phyloP scores from a whole-genome alignment of 1,139 yeast species.

The Hansenula anomala region DNA sequence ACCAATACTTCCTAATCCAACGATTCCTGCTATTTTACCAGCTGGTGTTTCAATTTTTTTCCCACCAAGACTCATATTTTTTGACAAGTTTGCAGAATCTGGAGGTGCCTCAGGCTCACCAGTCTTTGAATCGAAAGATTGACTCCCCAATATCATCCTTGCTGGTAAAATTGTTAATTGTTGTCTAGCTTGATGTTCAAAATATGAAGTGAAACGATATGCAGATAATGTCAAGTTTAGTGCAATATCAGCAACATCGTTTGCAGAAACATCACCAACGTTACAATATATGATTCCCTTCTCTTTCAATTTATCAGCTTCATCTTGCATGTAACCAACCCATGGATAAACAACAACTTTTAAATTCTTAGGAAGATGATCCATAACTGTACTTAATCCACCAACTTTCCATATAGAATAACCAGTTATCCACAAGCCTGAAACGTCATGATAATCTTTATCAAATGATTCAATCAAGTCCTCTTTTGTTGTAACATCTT shows the following conservation, averaged over 20 bases:
- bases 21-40: conserved; percentile 58
- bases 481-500: conserved; percentile 14
- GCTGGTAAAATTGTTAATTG: conserved; percentile 16
- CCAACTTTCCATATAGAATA: conserved; percentile 55
- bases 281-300: conserved; percentile 17
- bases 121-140: conserved; percentile 16
- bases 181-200: conserved; percentile 39
- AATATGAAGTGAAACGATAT: conserved; percentile 54
- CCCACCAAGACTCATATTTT: conserved; percentile 43
- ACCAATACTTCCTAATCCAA: conserved; percentile 82
- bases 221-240: conserved; percentile 55
- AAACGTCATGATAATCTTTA: conserved; percentile 28
- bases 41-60: conserved; percentile 46
- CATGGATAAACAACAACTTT: conserved; percentile 61
- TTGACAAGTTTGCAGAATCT: conserved; percentile 17
- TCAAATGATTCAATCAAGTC: conserved; percentile 20
- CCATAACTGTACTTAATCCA: conserved; percentile 43
- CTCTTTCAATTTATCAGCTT: conserved; percentile 30
- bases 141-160: conserved; percentile 30
- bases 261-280: conserved; percentile 20
- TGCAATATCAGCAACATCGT: conserved; percentile 56
- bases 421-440: conserved; percentile 55
- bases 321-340: conserved; percentile 66
- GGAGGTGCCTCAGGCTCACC: conserved; percentile 16
- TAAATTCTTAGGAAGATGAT: conserved; percentile 44